Conservation (phyloP, 768 basidiomycete genomes). For the Hortiboletus campestris region DNA sequence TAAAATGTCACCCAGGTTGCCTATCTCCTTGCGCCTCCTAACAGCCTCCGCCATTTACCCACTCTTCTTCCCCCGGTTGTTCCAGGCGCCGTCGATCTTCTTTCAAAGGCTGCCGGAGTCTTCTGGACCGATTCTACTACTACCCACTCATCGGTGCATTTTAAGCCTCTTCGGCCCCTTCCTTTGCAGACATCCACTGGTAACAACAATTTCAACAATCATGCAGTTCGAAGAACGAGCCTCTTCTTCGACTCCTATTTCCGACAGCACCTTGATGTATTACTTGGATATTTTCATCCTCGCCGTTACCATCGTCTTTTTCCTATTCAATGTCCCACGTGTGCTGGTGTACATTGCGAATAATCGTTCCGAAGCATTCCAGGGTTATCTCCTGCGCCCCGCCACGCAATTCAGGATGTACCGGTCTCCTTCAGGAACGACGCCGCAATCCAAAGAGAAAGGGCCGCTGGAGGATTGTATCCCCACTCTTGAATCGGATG, state of each 20-base stretch:
- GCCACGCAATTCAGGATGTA: slow-evolving; percentile 1
- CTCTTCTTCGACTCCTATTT: neutral
- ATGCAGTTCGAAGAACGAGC: slow-evolving; percentile 6
- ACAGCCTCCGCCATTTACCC: neutral
- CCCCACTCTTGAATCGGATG: neutral
- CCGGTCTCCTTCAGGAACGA: neutral
- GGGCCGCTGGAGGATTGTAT: neutral
- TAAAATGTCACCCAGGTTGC: no score
- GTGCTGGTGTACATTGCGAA: slow-evolving; percentile 49
- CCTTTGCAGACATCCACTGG: neutral
- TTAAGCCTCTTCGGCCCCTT: neutral
- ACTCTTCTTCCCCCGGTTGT: neutral
- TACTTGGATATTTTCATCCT: slow-evolving; percentile 47
- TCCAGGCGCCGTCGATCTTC: neutral
- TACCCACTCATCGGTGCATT: neutral
- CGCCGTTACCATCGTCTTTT: slow-evolving; percentile 37
- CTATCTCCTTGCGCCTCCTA: neutral
- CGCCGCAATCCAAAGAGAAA: neutral
- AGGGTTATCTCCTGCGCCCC: slow-evolving; percentile 45
- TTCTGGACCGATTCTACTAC: neutral
- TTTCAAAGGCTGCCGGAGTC: neutral
- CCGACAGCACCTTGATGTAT: slow-evolving; percentile 16
- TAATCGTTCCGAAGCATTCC: slow-evolving; percentile 43
- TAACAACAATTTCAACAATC: neutral
- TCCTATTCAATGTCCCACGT: slow-evolving; percentile 48